These are phyloP conservation scores for Lactifluus echinatus DNA, from an alignment of 768 basidiomycete species.

Conservation along the genomic window DNA sequence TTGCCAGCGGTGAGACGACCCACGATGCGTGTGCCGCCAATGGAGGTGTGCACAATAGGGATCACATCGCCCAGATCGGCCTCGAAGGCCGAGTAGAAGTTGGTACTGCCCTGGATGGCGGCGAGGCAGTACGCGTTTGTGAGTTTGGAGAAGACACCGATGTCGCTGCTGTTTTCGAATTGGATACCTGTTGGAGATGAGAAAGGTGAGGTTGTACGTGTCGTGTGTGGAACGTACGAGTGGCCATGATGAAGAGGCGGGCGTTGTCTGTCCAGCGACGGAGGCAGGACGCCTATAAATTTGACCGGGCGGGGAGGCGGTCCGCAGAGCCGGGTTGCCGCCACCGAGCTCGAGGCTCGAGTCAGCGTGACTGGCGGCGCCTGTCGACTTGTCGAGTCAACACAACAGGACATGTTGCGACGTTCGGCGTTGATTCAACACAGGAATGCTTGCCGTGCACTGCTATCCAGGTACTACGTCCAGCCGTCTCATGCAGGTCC, in stretches of 20 bases:
- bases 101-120: conserved; percentile 89
- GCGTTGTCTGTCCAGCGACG: no score
- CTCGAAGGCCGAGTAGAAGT: conserved; percentile 98
- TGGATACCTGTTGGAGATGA: conserved; percentile 53
- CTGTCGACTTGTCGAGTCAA: conserved; percentile 5
- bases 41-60: conserved; percentile 93
- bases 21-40: conserved; percentile 89
- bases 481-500: not conserved
- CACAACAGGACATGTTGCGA: not conserved
- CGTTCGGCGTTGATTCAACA: not conserved
- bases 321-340: not conserved
- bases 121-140: conserved; percentile 97
- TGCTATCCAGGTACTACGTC: not conserved
- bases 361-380: not conserved
- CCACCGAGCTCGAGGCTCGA: not conserved
- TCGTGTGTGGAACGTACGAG: conserved; percentile 38
- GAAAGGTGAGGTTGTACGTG: not conserved
- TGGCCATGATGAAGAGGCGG: conserved; percentile 45
- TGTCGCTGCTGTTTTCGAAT: conserved; percentile 90
- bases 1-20: conserved; percentile 96
- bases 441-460: not conserved
- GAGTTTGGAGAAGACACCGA: conserved; percentile 95
- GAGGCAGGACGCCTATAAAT: no score
- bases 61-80: conserved; percentile 87
- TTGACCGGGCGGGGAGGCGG: not conserved